Evolutionary conservation across 2,329 filamentous ascomycete species (phyloP).

Genomic region (Fusarium euwallaceae): DNA sequence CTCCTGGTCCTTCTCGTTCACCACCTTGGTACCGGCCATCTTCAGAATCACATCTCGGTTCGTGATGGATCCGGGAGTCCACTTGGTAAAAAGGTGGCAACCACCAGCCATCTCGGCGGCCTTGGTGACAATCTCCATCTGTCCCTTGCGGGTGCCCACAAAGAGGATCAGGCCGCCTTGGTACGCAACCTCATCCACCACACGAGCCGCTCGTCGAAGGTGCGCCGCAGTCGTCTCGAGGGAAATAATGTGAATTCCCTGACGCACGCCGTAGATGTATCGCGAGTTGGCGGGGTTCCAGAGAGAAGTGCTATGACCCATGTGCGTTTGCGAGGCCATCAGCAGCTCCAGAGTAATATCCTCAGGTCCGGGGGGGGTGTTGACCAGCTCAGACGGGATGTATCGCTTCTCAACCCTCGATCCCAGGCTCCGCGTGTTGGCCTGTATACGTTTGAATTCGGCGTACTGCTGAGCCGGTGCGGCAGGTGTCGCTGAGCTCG

Average conservation of each 20-base stretch:
- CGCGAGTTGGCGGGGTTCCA: conserved; percentile 96
- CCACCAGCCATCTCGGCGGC: conserved; percentile 83
- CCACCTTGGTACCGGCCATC: conserved; percentile 76
- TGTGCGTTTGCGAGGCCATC: conserved; percentile 86
- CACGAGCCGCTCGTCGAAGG: conserved; percentile 90
- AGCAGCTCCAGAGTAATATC: conserved; percentile 93
- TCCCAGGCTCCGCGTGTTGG: conserved; percentile 62
- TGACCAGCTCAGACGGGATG: conserved; percentile 74
- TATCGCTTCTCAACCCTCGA: conserved; percentile 68
- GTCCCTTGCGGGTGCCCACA: conserved; percentile 86
- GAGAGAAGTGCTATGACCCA: conserved; percentile 89
- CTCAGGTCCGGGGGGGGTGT: conserved; percentile 79
- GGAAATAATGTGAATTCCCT: conserved; percentile 92
- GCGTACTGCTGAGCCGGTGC: conserved; percentile 56
- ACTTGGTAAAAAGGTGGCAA: conserved; percentile 92
- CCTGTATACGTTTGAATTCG: conserved; percentile 55
- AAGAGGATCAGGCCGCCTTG: conserved; percentile 89
- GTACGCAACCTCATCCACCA: conserved; percentile 88
- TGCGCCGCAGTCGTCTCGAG: conserved; percentile 91
- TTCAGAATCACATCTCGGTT: conserved; percentile 92
- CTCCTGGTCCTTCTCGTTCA: conserved; percentile 78
- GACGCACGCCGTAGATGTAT: conserved; percentile 92
- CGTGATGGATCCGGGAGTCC: conserved; percentile 92
- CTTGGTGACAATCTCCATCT: conserved; percentile 83
- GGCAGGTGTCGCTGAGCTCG: conserved; percentile 53